A percentile compares a stretch with the other conserved stretches of the same genome.
These are phyloP conservation scores for Scopulariopsis brevicaulis DNA, from an alignment of 2,329 filamentous ascomycete species.

Conservation along the genomic window DNA sequence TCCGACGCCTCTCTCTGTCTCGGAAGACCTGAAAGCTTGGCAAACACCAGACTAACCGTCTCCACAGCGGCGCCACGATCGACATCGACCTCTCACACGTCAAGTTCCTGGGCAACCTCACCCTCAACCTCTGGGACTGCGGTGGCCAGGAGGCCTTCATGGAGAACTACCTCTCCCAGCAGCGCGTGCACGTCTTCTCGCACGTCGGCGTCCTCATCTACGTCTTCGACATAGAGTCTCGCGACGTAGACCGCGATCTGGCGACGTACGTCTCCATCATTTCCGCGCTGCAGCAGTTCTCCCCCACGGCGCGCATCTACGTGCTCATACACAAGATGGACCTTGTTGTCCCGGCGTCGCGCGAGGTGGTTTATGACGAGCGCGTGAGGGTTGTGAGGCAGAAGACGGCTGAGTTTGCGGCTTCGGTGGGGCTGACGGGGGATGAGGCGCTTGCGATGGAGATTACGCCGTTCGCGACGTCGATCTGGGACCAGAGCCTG, in stretches of 20 bases:
- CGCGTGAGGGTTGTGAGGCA: slow-evolving; percentile 66
- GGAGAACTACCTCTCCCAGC: slow-evolving; percentile 93
- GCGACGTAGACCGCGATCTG: slow-evolving; percentile 86
- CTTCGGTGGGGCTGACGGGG: slow-evolving; percentile 5
- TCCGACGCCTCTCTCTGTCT: background rate
- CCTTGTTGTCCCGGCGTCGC: slow-evolving; percentile 69
- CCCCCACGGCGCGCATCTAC: slow-evolving; percentile 72
- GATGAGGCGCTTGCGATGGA: slow-evolving; percentile 10
- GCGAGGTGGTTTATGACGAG: slow-evolving; percentile 75
- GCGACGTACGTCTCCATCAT: slow-evolving; percentile 89
- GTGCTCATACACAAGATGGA: slow-evolving; percentile 99
- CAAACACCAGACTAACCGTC: background rate
- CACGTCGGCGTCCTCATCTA: slow-evolving; percentile 97
- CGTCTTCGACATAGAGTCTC: slow-evolving; percentile 96
- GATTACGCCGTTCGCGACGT: slow-evolving; percentile 84
- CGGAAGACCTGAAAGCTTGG: background rate
- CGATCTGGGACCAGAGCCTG: slow-evolving; percentile 96
- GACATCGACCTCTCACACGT: slow-evolving; percentile 98
- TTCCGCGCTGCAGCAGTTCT: slow-evolving; percentile 77
- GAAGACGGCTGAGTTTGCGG: slow-evolving; percentile 47
- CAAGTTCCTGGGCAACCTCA: slow-evolving; percentile 96
- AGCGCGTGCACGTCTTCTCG: slow-evolving; percentile 91
- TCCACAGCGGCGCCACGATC: slow-evolving; percentile 70
- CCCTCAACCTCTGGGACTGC: slow-evolving; percentile 97
- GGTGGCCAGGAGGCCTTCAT: slow-evolving; percentile 98